A percentile compares a stretch with the other conserved stretches of the same genome.
Conservation (phyloP, 345 rosid genomes). For the Microthlaspi erraticum region DNA sequence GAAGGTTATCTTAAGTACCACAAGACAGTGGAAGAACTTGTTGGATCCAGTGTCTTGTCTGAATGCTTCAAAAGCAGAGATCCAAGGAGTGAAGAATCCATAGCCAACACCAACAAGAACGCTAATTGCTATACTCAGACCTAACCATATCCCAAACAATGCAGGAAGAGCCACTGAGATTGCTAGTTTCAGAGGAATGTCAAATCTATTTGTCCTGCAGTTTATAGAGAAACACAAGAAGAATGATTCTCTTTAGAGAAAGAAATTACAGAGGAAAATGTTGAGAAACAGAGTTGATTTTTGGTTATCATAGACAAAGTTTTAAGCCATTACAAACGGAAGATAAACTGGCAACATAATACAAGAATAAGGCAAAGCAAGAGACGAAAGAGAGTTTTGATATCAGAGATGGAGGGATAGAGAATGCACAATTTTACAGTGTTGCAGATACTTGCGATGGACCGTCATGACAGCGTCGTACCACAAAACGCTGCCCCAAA, state of each 20-base stretch:
- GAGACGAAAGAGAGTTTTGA: neutral
- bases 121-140: slow-evolving; percentile 70
- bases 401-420: too few species aligned
- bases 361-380: too few species aligned
- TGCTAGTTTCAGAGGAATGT: slow-evolving; percentile 68
- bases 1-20: slow-evolving; percentile 47
- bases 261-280: neutral
- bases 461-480: neutral
- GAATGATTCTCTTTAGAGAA: neutral
- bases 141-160: slow-evolving; percentile 73
- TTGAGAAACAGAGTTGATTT: slow-evolving; percentile 1
- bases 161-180: slow-evolving; percentile 63
- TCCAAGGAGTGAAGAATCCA: slow-evolving; percentile 86
- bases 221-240: neutral
- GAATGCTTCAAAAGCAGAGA: slow-evolving; percentile 86
- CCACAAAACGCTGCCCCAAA: neutral
- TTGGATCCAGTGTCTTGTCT: slow-evolving; percentile 62
- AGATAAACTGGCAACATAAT: too few species aligned
- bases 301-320: too few species aligned
- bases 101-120: slow-evolving; percentile 74
- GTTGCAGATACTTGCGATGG: too few species aligned
- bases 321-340: too few species aligned
- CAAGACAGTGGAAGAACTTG: slow-evolving; percentile 66
- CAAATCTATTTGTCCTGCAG: slow-evolving; percentile 64
- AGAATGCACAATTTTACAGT: slow-evolving; percentile 35